Evolutionary conservation across 164 flowering plant genomes (phyloP), one percentile per base, ranked within the genome.

Genomic region (Dillenia suffruticosa): DNA sequence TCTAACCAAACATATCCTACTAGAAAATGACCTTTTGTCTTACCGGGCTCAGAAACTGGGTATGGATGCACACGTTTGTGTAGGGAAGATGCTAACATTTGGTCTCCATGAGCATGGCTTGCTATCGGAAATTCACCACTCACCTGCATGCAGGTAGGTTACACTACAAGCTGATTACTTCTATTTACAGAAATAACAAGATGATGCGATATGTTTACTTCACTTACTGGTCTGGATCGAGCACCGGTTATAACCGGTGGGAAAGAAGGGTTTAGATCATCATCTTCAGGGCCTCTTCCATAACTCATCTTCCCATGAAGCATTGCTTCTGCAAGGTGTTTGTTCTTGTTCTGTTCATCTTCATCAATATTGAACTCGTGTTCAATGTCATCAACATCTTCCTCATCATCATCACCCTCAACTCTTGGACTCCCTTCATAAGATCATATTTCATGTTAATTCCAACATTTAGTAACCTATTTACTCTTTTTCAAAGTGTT

Each of bases 351-450:
- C 11, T 70, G 72, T 16, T 84, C 86, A 61, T 92, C 86, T 6
- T 93, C 40, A 32, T 32, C 92, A 8, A 86, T 76, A 44, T 86
- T 87, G 70, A 94, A 94, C 62, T 94, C 98, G 45, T 94, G 83
- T 54, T 94, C 98, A 46, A 94, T 79, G 61, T 94, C 98, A 74
- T 94, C 97, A 13, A 82, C 62, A 45, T 91, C 97, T 68, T 94
- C 99, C 72, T 91, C 99, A 32, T 94, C 99, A 0, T 91, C 99
- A 56, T 94, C 99, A 70, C 99, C 97, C 49, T 82, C 90, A 63
- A 94, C 99, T 68, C 99, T 79, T 12, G 96, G 87, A 56, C 99
- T 85, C 78, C 99, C 99, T 93, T 44, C 22, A 5, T 32, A 32
- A 32, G 40, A 32, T 32, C 40, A 32, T 7, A 32, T 32, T 32